phyloP scores from a whole-genome alignment of 176 grass and related monocot species.

The Aegilops umbellulata region DNA sequence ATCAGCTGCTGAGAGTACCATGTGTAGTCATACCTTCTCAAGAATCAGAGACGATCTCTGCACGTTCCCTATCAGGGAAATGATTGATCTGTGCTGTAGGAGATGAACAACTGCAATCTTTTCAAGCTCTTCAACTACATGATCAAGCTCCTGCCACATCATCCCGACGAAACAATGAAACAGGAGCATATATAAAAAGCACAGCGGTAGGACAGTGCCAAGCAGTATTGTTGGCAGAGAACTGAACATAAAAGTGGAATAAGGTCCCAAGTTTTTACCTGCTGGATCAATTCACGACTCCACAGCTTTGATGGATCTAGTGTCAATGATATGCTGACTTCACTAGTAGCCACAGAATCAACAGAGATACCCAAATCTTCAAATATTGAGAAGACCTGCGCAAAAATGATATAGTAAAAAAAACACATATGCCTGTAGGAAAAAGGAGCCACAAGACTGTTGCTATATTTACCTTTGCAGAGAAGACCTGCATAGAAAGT shows the following conservation, averaged over 20 bases:
- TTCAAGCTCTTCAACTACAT: conserved; percentile 80
- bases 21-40: conserved; percentile 55
- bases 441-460: background rate
- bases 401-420: conserved; percentile 9
- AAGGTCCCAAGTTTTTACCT: conserved; percentile 43
- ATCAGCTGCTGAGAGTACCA: background rate
- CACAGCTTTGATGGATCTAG: conserved; percentile 85
- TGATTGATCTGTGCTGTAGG: conserved; percentile 78
- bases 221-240: background rate
- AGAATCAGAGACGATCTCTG: conserved; percentile 86
- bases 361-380: conserved; percentile 97
- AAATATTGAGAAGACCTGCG: conserved; percentile 96
- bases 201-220: background rate
- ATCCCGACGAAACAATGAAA: conserved; percentile 8
- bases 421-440: background rate
- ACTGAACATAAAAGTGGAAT: background rate
- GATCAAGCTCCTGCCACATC: conserved; percentile 73
- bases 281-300: conserved; percentile 91
- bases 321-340: conserved; percentile 95
- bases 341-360: conserved; percentile 93
- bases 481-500: conserved; percentile 64
- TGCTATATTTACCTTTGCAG: conserved; percentile 1
- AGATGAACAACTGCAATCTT: conserved; percentile 89
- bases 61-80: conserved; percentile 91
- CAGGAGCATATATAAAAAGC: background rate